Evolutionary conservation across 495 filamentous ascomycete genomes (phyloP), one percentile per base, ranked within the genome.

Genomic region (Penicillium taxi): DNA sequence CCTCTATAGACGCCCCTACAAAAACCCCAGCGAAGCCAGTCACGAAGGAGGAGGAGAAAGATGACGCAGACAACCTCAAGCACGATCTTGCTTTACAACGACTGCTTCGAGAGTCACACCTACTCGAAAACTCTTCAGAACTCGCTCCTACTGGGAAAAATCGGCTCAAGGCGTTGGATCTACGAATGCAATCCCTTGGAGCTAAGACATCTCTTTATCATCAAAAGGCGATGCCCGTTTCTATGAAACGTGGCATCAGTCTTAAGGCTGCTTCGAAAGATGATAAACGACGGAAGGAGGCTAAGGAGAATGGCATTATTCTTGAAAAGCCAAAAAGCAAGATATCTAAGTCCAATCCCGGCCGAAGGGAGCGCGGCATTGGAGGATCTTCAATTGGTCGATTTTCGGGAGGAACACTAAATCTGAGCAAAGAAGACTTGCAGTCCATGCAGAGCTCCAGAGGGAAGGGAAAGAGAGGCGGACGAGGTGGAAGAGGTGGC

Each of bases 81-180:
- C 91, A 96, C 54, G 91, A 98, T 49, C 75, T 96, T 15, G 88
- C 82, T 7, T 73, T 98, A 13, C 89, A 96, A 50, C 77, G 87
- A 11, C 74, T 98, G 8, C 76, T 98, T 8, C 70, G 78, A 40
- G 91, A 98, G 67, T 96, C 90, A 1, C 90, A 96, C 61, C 80
- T 98, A 23, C 78, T 98, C 35, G 81, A 88, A 11, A 59, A 69
- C 0, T 69, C 77, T 2, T 66, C 66, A 7, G 71, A 73, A n/a
- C 76, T 82, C 28, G 67, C 74, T 5, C 70, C 73, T 1, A 72
- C 74, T 0, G 82, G 82, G 11, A 75, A 71, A 44, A 75, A 75
- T 50, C 70, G 74, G 16, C 75, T 84, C 42, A 86, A 83, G 56
- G 87, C 87, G 6, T 69, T 82, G 18, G 88, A 96, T 54, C 56